Evolutionary conservation across 2,329 filamentous ascomycete species (phyloP).

Genomic region (Fusarium torulosum): DNA sequence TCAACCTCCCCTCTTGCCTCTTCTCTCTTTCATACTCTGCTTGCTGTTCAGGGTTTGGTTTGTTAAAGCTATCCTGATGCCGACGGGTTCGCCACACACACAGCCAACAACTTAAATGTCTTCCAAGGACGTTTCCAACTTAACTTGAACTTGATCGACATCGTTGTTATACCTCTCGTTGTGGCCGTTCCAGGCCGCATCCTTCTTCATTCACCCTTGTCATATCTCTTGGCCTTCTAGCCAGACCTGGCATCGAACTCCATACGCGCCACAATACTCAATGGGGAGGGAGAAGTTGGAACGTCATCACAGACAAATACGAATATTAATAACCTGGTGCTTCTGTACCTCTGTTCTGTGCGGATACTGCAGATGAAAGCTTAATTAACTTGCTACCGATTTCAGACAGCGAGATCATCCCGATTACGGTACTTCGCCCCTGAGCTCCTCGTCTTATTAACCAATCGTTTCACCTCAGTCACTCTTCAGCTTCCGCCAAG

Average conservation of each 20-base stretch:
- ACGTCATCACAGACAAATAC: constrained; percentile 1
- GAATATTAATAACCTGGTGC: background rate
- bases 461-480: constrained; percentile 37
- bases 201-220: constrained; percentile 1
- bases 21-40: background rate
- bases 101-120: constrained; percentile 1
- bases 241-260: constrained; percentile 5
- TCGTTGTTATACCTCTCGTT: constrained; percentile 19
- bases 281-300: constrained; percentile 6
- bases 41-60: constrained; percentile 1
- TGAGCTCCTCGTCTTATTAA: constrained; percentile 25
- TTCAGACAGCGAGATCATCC: background rate
- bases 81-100: constrained; percentile 6
- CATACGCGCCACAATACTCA: constrained; percentile 2
- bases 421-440: constrained; percentile 7
- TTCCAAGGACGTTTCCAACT: background rate
- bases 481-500: constrained; percentile 22
- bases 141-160: constrained; percentile 3
- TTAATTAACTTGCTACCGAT: background rate
- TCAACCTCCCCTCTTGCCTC: background rate
- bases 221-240: constrained; percentile 8
- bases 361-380: background rate
- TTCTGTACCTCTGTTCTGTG: background rate
- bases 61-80: background rate
- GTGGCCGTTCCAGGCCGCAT: background rate